Percentiles rank a stretch among this genome's conserved stretches.
phyloP scores from a whole-genome alignment of 306 rosid genomes.

The Prunus armeniaca region DNA sequence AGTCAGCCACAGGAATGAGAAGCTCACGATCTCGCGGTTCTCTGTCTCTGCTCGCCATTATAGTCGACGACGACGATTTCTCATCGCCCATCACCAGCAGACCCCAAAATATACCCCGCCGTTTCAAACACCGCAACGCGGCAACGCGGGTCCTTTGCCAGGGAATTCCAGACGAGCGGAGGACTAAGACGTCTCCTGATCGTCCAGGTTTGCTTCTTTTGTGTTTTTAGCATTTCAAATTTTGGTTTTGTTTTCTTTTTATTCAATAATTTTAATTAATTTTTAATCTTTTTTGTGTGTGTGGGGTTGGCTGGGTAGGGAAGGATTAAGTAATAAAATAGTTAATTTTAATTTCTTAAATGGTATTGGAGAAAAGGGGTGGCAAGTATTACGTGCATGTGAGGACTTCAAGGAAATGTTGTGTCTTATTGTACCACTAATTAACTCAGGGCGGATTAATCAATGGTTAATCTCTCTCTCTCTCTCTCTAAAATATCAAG shows the following conservation, averaged over 20 bases:
- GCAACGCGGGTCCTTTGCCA: not conserved
- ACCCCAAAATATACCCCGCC: constrained; percentile 28
- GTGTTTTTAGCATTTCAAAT: not conserved
- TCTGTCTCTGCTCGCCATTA: constrained; percentile 59
- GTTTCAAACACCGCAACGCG: constrained; percentile 12
- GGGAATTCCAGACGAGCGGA: not conserved
- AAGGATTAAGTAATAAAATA: not conserved
- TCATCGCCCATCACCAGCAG: constrained; percentile 62
- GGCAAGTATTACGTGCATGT: not conserved
- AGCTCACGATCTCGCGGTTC: constrained; percentile 76
- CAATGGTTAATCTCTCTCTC: not conserved
- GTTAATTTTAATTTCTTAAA: not conserved
- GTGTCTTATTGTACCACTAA: not conserved
- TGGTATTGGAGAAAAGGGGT: not conserved
- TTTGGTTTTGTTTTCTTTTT: not conserved
- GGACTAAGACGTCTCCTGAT: not conserved
- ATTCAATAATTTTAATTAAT: not conserved
- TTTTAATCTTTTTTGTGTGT: not conserved
- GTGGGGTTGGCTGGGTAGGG: constrained; percentile 3
- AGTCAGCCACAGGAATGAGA: constrained; percentile 68
- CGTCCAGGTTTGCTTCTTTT: not conserved
- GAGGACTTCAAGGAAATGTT: constrained; percentile 18
- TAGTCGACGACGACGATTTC: constrained; percentile 43
- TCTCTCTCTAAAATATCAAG: too few species aligned
- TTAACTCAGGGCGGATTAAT: constrained; percentile 6